A percentile compares a stretch with the other conserved stretches of the same genome.
phyloP scores from a whole-genome alignment of 1,139 yeast species.

The Candida dubliniensis region DNA sequence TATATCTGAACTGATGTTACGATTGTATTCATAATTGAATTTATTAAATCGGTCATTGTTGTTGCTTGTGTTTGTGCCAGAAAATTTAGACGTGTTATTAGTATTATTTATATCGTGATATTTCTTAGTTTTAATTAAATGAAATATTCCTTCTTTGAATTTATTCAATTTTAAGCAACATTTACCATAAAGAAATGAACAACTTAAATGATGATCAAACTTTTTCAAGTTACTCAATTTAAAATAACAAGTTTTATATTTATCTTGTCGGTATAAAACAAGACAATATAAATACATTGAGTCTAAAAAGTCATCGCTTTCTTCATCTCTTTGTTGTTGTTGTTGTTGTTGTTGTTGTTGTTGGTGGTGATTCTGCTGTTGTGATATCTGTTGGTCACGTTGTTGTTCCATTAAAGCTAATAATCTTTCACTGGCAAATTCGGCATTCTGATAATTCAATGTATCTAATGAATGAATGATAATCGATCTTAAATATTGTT shows the following conservation, averaged over 20 bases:
- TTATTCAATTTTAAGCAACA: slow-evolving; percentile 59
- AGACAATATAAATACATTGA: slow-evolving; percentile 65
- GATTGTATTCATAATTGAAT: slow-evolving; percentile 34
- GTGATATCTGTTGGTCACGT: neutral
- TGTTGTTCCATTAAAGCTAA: slow-evolving; percentile 46
- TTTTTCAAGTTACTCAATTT: slow-evolving; percentile 40
- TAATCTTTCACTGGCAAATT: slow-evolving; percentile 76
- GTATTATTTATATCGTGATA: slow-evolving; percentile 66
- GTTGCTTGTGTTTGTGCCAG: neutral
- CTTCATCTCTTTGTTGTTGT: neutral
- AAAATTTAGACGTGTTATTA: neutral
- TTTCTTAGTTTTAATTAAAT: slow-evolving; percentile 39
- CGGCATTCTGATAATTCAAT: slow-evolving; percentile 69
- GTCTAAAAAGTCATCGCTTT: slow-evolving; percentile 44
- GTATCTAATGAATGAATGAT: slow-evolving; percentile 72
- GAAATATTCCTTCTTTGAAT: slow-evolving; percentile 64
- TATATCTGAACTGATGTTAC: slow-evolving; percentile 56
- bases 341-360: neutral
- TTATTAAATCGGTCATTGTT: slow-evolving; percentile 20
- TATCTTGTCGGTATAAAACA: slow-evolving; percentile 54
- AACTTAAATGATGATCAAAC: slow-evolving; percentile 60
- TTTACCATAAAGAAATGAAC: slow-evolving; percentile 67
- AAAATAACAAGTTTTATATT: slow-evolving; percentile 62
- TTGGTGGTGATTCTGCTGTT: neutral
- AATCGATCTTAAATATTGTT: slow-evolving; percentile 52